Percentiles rank a stretch among this genome's conserved stretches.
These are phyloP conservation scores for Hyphodiscus sp. DNA, from an alignment of 2,329 filamentous ascomycete genomes.

Conservation along the genomic window DNA sequence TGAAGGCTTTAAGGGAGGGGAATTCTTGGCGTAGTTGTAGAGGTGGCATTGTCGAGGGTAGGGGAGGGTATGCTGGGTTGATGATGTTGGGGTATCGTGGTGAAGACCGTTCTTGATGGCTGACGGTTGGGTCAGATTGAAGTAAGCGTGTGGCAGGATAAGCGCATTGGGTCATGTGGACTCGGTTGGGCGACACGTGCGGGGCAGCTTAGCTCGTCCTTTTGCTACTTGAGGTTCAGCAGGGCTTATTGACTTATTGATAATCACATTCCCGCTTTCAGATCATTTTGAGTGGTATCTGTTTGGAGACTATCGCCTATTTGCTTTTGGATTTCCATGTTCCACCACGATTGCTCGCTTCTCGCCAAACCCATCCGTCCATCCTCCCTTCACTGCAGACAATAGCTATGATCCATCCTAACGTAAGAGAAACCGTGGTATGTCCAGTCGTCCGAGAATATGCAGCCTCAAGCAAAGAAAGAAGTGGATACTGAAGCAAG, in stretches of 20 bases:
- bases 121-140: neutral
- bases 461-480: slow-evolving; percentile 13
- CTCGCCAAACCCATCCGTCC: neutral
- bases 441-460: slow-evolving; percentile 19
- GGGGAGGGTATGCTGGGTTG: neutral
- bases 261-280: neutral
- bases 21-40: slow-evolving; percentile 29
- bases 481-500: neutral
- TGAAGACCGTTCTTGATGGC: neutral
- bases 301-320: neutral
- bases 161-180: neutral
- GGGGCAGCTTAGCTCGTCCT: neutral
- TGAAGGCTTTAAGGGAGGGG: slow-evolving; percentile 29
- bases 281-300: neutral
- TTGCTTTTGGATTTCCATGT: slow-evolving; percentile 8
- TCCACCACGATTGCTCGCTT: neutral
- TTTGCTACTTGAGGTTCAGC: neutral
- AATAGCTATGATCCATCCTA: slow-evolving; percentile 5
- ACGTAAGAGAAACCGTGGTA: slow-evolving; percentile 20
- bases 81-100: slow-evolving; percentile 1
- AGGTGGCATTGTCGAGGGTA: slow-evolving; percentile 23
- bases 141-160: neutral
- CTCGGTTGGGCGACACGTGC: neutral
- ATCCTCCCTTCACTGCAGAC: neutral
- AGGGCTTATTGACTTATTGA: neutral